Evolutionary conservation across 257 asterid genomes (phyloP), one percentile per base, ranked within the genome.

Genomic region (Thymus mandschuricus): DNA sequence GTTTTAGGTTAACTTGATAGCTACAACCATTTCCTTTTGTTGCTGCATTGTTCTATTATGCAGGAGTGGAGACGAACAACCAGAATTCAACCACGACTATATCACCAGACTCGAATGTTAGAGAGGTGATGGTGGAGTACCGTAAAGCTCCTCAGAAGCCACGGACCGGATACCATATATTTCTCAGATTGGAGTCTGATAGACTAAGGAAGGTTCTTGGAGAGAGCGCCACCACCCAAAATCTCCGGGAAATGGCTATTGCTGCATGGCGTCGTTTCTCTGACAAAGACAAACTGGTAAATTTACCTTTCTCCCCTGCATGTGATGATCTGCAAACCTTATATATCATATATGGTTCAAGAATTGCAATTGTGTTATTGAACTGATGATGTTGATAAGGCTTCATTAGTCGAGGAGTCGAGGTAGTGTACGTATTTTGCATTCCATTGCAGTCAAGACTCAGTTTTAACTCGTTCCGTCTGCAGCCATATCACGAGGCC

Each of bases 401-500:
- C 21, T 21, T 21, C 21, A 21, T 21, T 21, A 21, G 21, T 21
- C 21, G 21, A 21, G 21, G 21, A 21, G 21, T 21, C 21, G 21
- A 21, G 21, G 21, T 21, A 21, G 21, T 21, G 21, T 21, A 21
- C 21, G 41, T 38, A 38, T 38, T 38, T 38, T 38, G 6, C 41
- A 38, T 38, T 38, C 6, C 8, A 38, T 38, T 38, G 4, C 41
- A 38, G 41, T 38, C 41, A 7, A 38, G 41, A 10, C 48, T 64
- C 8, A 76, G 38, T 8, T 44, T 71, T 21, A n/a, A 15, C 34
- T 48, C 4, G 33, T 38, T 50, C 35, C 43, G 34, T 75, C 43
- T 67, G 63, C 88, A 91, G 97, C 91, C 92, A 8, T 91, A 78
- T 62, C 15, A 80, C 0, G 95, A 88, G 65, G 96, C 90, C 31